Evolutionary conservation across 2,329 filamentous ascomycete genomes (phyloP).

Genomic region (Geosmithia flava): DNA sequence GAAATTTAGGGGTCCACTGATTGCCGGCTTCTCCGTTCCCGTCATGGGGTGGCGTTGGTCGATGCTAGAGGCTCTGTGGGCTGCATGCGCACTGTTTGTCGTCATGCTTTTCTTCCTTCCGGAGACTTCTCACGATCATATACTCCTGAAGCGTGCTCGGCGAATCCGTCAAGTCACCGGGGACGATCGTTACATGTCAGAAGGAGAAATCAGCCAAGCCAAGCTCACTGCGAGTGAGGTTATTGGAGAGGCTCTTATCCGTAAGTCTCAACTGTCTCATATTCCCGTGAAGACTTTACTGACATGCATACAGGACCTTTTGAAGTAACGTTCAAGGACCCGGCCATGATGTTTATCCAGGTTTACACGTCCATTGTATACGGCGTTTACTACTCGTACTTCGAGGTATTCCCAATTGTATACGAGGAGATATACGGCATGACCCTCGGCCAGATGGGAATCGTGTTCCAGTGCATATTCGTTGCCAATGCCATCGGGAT

Average conservation of each 20-base stretch:
- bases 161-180: slow-evolving; percentile 42
- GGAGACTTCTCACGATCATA: slow-evolving; percentile 40
- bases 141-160: slow-evolving; percentile 40
- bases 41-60: slow-evolving; percentile 34
- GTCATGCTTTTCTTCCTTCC: slow-evolving; percentile 43
- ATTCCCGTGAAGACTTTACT: no score
- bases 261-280: slow-evolving; percentile 13
- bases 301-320: no score
- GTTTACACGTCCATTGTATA: slow-evolving; percentile 29
- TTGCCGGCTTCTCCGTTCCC: slow-evolving; percentile 31
- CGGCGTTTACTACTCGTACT: slow-evolving; percentile 31
- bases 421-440: slow-evolving; percentile 30
- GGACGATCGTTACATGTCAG: slow-evolving; percentile 30
- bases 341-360: slow-evolving; percentile 26
- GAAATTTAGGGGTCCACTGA: slow-evolving; percentile 33
- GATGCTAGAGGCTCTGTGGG: slow-evolving; percentile 23
- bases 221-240: slow-evolving; percentile 27
- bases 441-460: slow-evolving; percentile 24
- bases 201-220: slow-evolving; percentile 43
- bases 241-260: slow-evolving; percentile 24
- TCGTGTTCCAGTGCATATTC: slow-evolving; percentile 28
- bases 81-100: slow-evolving; percentile 14
- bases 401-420: slow-evolving; percentile 33
- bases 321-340: slow-evolving; percentile 20
- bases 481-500: slow-evolving; percentile 22